Percentiles rank a stretch among this genome's conserved stretches.
phyloP scores from a whole-genome alignment of 805 yeast species.

The Candida pini region DNA sequence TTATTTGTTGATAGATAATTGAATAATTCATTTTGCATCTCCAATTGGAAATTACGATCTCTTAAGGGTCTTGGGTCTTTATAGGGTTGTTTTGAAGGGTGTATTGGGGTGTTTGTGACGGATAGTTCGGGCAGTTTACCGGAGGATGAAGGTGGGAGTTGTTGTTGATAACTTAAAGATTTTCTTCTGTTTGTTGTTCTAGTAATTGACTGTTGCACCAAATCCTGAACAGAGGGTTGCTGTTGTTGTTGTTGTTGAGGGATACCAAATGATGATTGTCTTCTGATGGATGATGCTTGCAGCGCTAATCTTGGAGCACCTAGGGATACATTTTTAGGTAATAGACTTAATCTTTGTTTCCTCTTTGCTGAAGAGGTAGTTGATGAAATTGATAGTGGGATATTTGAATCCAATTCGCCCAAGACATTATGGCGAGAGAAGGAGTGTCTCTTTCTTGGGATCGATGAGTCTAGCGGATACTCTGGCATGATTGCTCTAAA shows the following conservation, averaged over 20 bases:
- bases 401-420: slow-evolving; percentile 13
- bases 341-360: slow-evolving; percentile 23
- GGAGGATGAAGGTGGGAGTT: slow-evolving; percentile 17
- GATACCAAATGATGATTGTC: slow-evolving; percentile 22
- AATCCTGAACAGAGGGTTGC: slow-evolving; percentile 20
- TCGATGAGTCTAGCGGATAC: slow-evolving; percentile 15
- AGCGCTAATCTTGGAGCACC: slow-evolving; percentile 27
- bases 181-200: slow-evolving; percentile 18
- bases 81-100: slow-evolving; percentile 5
- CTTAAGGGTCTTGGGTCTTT: slow-evolving; percentile 74
- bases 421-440: slow-evolving; percentile 12
- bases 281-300: slow-evolving; percentile 16
- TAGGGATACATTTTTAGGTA: slow-evolving; percentile 24
- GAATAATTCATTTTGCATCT: slow-evolving; percentile 61
- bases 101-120: slow-evolving; percentile 14
- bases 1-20: slow-evolving; percentile 57
- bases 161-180: slow-evolving; percentile 10
- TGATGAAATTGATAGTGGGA: slow-evolving; percentile 5
- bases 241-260: slow-evolving; percentile 6
- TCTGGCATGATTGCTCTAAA: too few species aligned
- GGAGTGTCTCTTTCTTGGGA: slow-evolving; percentile 18
- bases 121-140: slow-evolving; percentile 18
- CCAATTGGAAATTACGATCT: slow-evolving; percentile 61
- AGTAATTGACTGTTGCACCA: slow-evolving; percentile 23
- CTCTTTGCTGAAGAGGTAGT: slow-evolving; percentile 11